Evolutionary conservation across 768 basidiomycete genomes (phyloP).

Genomic region (Leccinellum luteum): DNA sequence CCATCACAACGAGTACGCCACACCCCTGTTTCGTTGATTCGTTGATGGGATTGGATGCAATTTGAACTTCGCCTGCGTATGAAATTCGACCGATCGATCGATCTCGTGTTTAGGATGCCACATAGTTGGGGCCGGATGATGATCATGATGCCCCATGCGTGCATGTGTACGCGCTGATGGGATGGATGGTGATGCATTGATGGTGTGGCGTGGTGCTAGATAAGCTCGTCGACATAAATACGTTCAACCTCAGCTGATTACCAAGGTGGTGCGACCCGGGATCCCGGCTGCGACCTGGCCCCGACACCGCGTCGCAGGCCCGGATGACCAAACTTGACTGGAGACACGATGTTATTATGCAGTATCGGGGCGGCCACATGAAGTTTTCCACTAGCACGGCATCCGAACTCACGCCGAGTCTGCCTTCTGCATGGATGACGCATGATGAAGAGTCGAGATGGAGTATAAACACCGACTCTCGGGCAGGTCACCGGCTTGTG

Average conservation of each 20-base stretch:
- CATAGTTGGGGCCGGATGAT: neutral
- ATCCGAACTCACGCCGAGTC: too few species aligned
- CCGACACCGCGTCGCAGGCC: too few species aligned
- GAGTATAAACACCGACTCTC: neutral
- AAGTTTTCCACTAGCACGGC: too few species aligned
- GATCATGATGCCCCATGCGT: too few species aligned
- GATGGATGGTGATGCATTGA: neutral
- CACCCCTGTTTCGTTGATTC: too few species aligned
- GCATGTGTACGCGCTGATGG: neutral
- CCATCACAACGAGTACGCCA: too few species aligned
- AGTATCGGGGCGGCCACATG: too few species aligned
- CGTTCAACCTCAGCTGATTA: neutral
- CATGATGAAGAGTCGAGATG: neutral
- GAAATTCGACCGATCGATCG: neutral
- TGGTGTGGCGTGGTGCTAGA: neutral
- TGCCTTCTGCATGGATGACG: too few species aligned
- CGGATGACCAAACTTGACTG: neutral
- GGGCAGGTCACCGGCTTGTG: neutral
- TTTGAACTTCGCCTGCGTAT: too few species aligned
- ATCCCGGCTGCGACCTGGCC: neutral
- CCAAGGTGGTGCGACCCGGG: too few species aligned
- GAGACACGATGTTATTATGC: neutral
- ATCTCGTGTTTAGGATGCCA: neutral
- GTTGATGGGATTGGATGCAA: neutral
- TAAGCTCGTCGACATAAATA: neutral